Conservation (phyloP, 2,329 filamentous ascomycete species). For the Boeremia exigua region DNA sequence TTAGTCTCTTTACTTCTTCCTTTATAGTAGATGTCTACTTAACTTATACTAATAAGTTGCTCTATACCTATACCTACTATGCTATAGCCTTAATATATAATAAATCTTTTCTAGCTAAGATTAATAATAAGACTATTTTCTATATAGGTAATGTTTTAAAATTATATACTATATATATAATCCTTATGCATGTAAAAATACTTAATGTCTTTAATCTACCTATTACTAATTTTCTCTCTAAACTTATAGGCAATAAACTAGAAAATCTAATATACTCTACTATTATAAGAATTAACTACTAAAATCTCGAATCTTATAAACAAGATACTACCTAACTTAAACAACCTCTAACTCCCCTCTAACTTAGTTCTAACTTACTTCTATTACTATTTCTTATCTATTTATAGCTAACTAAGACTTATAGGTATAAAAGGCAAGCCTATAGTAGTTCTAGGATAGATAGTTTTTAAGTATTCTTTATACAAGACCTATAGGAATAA, state of each 20-base stretch:
- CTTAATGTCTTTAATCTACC: not conserved
- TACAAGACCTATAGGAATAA: no score
- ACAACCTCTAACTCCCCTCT: no score
- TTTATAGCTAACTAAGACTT: no score
- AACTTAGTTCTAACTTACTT: no score
- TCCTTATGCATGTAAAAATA: not conserved
- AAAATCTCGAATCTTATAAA: no score
- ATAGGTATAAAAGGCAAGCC: no score
- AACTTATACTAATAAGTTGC: not conserved
- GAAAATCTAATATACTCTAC: not conserved
- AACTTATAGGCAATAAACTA: not conserved
- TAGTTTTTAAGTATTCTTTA: no score
- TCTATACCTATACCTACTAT: not conserved
- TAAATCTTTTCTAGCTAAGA: not conserved
- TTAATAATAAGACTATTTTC: not conserved
- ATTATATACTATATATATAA: not conserved
- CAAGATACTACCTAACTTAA: no score
- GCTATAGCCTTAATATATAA: not conserved
- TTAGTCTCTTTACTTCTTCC: not conserved
- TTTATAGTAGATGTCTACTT: not conserved
- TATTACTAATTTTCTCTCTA: not conserved
- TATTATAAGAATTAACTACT: no score
- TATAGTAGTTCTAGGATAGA: no score
- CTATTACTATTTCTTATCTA: no score
- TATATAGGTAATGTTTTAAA: not conserved